Evolutionary conservation across 768 basidiomycete species (phyloP).

Genomic region (Suillus clintonianus): DNA sequence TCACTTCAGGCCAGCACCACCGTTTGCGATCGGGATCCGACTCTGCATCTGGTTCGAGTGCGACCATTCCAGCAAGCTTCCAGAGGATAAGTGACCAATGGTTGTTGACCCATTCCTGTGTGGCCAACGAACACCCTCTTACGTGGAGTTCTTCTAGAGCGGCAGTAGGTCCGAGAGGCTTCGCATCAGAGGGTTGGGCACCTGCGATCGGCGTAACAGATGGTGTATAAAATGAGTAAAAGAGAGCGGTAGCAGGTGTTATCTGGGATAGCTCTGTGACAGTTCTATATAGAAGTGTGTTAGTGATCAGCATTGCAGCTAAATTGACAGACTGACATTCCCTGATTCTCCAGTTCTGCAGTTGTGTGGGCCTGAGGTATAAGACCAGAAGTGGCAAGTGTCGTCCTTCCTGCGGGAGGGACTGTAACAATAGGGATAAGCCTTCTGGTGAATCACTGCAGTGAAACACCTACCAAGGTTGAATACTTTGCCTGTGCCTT

Average conservation of each 20-base stretch:
- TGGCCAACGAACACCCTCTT: slow-evolving; percentile 67
- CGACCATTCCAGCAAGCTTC: slow-evolving; percentile 89
- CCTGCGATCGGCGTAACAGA: slow-evolving; percentile 30
- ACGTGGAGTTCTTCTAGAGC: slow-evolving; percentile 56
- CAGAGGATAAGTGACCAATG: slow-evolving; percentile 91
- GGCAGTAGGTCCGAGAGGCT: slow-evolving; percentile 48
- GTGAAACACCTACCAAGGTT: slow-evolving; percentile 42
- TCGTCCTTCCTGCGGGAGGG: slow-evolving; percentile 39
- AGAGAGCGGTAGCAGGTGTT: slow-evolving; percentile 53
- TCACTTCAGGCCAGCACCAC: slow-evolving; percentile 85
- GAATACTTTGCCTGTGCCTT: slow-evolving; percentile 28
- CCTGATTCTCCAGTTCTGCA: slow-evolving; percentile 48
- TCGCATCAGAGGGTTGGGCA: slow-evolving; percentile 16
- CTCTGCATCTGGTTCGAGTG: slow-evolving; percentile 67
- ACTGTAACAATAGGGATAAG: slow-evolving; percentile 22
- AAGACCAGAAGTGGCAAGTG: slow-evolving; percentile 51
- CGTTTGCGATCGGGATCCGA: slow-evolving; percentile 44
- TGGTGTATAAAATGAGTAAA: slow-evolving; percentile 58
- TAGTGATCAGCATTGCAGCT: slow-evolving; percentile 1
- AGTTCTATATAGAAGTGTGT: slow-evolving; percentile 40
- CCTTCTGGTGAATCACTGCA: background rate
- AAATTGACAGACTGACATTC: slow-evolving; percentile 46
- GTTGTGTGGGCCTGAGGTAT: slow-evolving; percentile 47
- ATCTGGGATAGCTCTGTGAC: slow-evolving; percentile 53
- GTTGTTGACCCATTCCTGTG: slow-evolving; percentile 84